phyloP scores from a whole-genome alignment of 345 rosid genomes.

The Sonneratia caseolaris region DNA sequence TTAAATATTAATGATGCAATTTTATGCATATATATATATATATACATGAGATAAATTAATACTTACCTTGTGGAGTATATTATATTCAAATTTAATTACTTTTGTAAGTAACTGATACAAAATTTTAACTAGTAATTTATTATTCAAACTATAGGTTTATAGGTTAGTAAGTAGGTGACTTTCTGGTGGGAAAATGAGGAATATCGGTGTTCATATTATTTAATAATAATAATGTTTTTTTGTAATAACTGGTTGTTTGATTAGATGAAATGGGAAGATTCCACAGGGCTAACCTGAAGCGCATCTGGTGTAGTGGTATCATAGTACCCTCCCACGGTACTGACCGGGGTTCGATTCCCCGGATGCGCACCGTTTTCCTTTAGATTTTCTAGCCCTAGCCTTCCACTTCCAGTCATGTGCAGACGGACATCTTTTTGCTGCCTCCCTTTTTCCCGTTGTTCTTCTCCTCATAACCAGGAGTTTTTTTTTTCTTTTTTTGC shows the following conservation, averaged over 20 bases:
- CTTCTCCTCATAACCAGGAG: too few relatives aligned
- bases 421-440: too few relatives aligned
- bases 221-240: too few relatives aligned
- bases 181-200: background rate
- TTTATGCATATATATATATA: too few relatives aligned
- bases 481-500: background rate
- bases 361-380: constrained; percentile 8
- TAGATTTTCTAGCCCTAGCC: too few relatives aligned
- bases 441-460: too few relatives aligned
- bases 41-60: too few relatives aligned
- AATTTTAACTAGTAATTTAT: background rate
- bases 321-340: constrained; percentile 40
- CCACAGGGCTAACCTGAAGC: background rate
- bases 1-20: too few relatives aligned
- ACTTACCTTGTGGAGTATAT: too few relatives aligned
- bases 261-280: too few relatives aligned
- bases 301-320: constrained; percentile 44
- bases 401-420: background rate
- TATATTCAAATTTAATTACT: too few relatives aligned
- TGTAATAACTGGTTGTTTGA: too few relatives aligned
- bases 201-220: background rate
- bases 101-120: background rate
- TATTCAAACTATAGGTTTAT: background rate
- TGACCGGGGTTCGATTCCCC: constrained; percentile 22
- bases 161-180: background rate